Conservation (phyloP, 257 asterid species). For the Ligustrum vulgare region DNA sequence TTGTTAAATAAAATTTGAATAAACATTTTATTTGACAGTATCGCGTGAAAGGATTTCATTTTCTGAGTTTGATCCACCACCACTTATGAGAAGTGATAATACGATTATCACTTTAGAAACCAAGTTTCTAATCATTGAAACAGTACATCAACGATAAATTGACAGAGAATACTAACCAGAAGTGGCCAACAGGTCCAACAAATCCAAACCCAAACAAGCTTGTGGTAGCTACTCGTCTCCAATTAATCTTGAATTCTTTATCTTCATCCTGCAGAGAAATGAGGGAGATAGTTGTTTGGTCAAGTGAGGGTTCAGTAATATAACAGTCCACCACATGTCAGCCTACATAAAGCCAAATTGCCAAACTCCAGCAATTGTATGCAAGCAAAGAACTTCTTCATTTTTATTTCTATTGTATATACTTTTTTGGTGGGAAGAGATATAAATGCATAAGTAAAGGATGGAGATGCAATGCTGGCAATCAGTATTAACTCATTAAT, state of each 20-base stretch:
- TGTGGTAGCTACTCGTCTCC: slow-evolving; percentile 87
- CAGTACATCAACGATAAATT: background rate
- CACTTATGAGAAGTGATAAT: background rate
- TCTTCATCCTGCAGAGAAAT: slow-evolving; percentile 48
- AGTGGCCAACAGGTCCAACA: slow-evolving; percentile 94
- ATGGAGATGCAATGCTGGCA: background rate
- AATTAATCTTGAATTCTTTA: slow-evolving; percentile 62
- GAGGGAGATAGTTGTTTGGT: background rate
- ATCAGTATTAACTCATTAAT: background rate
- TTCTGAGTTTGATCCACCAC: background rate
- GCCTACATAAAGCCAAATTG: background rate
- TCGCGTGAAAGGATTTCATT: background rate
- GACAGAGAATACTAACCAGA: slow-evolving; percentile 57
- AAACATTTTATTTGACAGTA: background rate
- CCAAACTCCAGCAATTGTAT: background rate
- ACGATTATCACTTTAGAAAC: background rate
- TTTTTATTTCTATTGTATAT: background rate
- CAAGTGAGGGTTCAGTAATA: background rate
- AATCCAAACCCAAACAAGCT: slow-evolving; percentile 84
- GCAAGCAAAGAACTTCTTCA: background rate
- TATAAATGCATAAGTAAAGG: background rate
- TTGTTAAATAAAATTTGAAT: too few relatives aligned
- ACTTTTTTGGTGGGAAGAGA: background rate
- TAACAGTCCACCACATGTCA: background rate
- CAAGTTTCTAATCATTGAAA: background rate